Evolutionary conservation across 305 asterid genomes (phyloP).

Genomic region (Solanum aculeatissimum): DNA sequence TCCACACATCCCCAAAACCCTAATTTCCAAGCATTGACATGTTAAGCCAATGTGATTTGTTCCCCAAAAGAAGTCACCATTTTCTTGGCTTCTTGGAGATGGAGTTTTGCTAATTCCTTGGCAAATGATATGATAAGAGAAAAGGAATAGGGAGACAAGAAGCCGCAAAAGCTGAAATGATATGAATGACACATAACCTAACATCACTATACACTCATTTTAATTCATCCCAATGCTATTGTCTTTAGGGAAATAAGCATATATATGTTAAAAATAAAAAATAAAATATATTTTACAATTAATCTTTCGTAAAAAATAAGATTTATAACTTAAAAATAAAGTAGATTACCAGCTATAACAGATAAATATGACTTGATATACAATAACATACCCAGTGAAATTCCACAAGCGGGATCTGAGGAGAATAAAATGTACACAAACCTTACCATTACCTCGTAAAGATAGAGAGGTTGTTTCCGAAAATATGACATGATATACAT

Average conservation of each 20-base stretch:
- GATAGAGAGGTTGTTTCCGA: too few relatives aligned
- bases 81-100: conserved; percentile 32
- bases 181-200: conserved; percentile 4
- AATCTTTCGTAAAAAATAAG: background rate
- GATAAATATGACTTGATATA: background rate
- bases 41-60: conserved; percentile 18
- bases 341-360: background rate
- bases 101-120: conserved; percentile 32
- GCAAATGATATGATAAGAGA: conserved; percentile 7
- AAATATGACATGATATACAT: background rate
- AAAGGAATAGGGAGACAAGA: conserved; percentile 10
- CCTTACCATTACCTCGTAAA: too few relatives aligned
- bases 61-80: conserved; percentile 16
- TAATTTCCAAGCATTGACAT: background rate
- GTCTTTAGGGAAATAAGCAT: conserved; percentile 24
- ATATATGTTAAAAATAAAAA: background rate
- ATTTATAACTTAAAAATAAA: background rate
- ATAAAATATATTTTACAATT: background rate
- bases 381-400: too few relatives aligned
- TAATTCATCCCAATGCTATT: conserved; percentile 27
- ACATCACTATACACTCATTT: conserved; percentile 7
- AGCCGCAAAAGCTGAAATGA: conserved; percentile 9
- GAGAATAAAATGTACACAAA: too few relatives aligned
- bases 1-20: conserved; percentile 3
- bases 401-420: too few relatives aligned